Percentiles rank a stretch among this genome's conserved stretches.
These are phyloP conservation scores for Aphanoascus verrucosus DNA, from an alignment of 2,329 filamentous ascomycete species.

Conservation along the genomic window DNA sequence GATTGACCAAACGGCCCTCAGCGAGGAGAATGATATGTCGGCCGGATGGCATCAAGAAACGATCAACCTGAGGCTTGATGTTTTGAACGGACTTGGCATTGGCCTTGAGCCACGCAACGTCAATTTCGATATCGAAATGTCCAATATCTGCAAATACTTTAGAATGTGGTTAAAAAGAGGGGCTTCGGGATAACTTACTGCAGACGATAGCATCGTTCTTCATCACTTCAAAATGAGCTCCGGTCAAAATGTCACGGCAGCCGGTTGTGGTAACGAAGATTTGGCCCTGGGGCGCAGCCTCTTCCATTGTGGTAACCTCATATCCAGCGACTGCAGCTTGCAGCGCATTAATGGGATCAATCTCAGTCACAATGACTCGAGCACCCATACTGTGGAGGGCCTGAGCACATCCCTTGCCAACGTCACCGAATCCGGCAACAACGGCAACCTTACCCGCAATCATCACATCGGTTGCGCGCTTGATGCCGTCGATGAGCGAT, in stretches of 20 bases:
- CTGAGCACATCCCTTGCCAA: conserved; percentile 96
- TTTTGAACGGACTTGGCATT: conserved; percentile 88
- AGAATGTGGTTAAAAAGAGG: neutral
- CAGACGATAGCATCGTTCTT: conserved; percentile 96
- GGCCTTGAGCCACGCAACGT: conserved; percentile 98
- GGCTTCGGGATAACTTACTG: conserved; percentile 50
- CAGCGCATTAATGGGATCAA: conserved; percentile 98
- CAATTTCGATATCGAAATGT: conserved; percentile 99
- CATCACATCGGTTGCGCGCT: conserved; percentile 99
- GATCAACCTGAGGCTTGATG: conserved; percentile 99
- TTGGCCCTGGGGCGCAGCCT: conserved; percentile 77
- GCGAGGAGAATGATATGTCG: conserved; percentile 97
- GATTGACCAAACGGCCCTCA: conserved; percentile 97
- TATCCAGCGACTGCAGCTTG: conserved; percentile 96
- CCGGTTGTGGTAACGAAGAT: conserved; percentile 99
- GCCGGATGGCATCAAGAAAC: conserved; percentile 86
- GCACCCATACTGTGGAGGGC: conserved; percentile 96
- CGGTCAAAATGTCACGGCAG: conserved; percentile 94
- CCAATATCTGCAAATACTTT: conserved; percentile 62
- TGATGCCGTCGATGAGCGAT: conserved; percentile 98
- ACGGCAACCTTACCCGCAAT: conserved; percentile 98
- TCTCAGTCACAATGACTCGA: conserved; percentile 89
- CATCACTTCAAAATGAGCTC: conserved; percentile 89
- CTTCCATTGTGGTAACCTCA: conserved; percentile 97
- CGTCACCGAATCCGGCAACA: conserved; percentile 96